A percentile compares a stretch with the other conserved stretches of the same genome.
Conservation (phyloP, 2,329 filamentous ascomycete genomes). For the Xylariaceae sp. region DNA sequence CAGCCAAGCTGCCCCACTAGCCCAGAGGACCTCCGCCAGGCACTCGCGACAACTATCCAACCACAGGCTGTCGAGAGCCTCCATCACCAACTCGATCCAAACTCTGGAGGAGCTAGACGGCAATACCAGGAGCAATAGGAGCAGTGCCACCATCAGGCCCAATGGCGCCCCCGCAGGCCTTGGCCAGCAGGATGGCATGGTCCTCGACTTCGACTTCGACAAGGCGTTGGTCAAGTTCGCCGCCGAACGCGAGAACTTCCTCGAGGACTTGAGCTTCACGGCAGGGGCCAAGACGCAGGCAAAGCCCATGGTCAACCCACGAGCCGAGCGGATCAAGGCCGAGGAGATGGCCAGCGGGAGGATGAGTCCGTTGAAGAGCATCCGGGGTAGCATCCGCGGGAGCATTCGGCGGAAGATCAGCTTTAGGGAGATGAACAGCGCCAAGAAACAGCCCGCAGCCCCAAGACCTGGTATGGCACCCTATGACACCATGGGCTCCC, state of each 20-base stretch:
- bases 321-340: slow-evolving; percentile 75
- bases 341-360: slow-evolving; percentile 59
- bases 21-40: slow-evolving; percentile 42
- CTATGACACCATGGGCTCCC: slow-evolving; percentile 15
- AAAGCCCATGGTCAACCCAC: slow-evolving; percentile 70
- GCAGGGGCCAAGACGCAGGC: slow-evolving; percentile 74
- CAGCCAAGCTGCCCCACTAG: slow-evolving; percentile 25
- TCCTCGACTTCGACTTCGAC: slow-evolving; percentile 84
- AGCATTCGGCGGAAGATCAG: slow-evolving; percentile 91
- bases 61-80: slow-evolving; percentile 53
- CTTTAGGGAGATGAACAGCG: slow-evolving; percentile 90
- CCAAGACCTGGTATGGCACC: slow-evolving; percentile 66
- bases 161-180: slow-evolving; percentile 25
- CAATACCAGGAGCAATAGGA: slow-evolving; percentile 59
- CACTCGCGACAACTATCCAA: slow-evolving; percentile 60
- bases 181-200: slow-evolving; percentile 33
- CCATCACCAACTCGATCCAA: slow-evolving; percentile 48
- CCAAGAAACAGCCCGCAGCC: slow-evolving; percentile 77
- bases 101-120: slow-evolving; percentile 57
- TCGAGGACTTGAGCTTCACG: slow-evolving; percentile 86
- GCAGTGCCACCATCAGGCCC: slow-evolving; percentile 60
- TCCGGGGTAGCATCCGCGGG: slow-evolving; percentile 67
- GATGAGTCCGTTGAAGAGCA: slow-evolving; percentile 52
- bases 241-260: slow-evolving; percentile 86
- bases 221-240: slow-evolving; percentile 91